A percentile compares a stretch with the other conserved stretches of the same genome.
These are phyloP conservation scores for Myxozyma lipomycoides DNA, from an alignment of 805 yeast species.

Conservation along the genomic window DNA sequence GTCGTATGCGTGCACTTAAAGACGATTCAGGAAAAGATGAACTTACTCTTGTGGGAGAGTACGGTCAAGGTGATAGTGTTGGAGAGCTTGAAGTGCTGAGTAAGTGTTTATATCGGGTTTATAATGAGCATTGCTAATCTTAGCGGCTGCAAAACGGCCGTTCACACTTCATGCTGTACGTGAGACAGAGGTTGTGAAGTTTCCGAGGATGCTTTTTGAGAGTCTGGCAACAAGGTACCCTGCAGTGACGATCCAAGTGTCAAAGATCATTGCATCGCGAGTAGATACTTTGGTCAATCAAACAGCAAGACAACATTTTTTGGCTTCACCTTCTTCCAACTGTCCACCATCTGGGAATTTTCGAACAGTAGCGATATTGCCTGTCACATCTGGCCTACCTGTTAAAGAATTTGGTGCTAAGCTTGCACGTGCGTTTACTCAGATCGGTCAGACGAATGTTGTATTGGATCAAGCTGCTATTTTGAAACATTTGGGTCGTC, in stretches of 20 bases:
- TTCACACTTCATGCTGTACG: slow-evolving; percentile 77
- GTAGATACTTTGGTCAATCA: slow-evolving; percentile 31
- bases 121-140: neutral
- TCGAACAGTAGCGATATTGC: slow-evolving; percentile 80
- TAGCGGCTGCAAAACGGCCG: slow-evolving; percentile 52
- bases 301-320: slow-evolving; percentile 7
- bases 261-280: slow-evolving; percentile 74
- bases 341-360: slow-evolving; percentile 42
- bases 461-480: slow-evolving; percentile 81
- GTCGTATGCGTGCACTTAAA: slow-evolving; percentile 67
- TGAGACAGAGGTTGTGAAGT: slow-evolving; percentile 89
- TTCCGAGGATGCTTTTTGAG: slow-evolving; percentile 86
- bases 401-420: slow-evolving; percentile 77
- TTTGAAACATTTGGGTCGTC: slow-evolving; percentile 74
- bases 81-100: slow-evolving; percentile 95
- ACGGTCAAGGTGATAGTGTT: slow-evolving; percentile 89
- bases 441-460: slow-evolving; percentile 68
- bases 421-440: slow-evolving; percentile 64
- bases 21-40: slow-evolving; percentile 20
- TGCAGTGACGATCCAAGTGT: slow-evolving; percentile 82
- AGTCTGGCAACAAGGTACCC: slow-evolving; percentile 80
- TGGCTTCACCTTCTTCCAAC: neutral
- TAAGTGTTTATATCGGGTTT: slow-evolving; percentile 31
- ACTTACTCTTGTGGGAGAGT: slow-evolving; percentile 57
- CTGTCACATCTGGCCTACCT: slow-evolving; percentile 77